phyloP scores from a whole-genome alignment of 371 early-diverging fungal genomes.

The Caulochytrium protostelioides region DNA sequence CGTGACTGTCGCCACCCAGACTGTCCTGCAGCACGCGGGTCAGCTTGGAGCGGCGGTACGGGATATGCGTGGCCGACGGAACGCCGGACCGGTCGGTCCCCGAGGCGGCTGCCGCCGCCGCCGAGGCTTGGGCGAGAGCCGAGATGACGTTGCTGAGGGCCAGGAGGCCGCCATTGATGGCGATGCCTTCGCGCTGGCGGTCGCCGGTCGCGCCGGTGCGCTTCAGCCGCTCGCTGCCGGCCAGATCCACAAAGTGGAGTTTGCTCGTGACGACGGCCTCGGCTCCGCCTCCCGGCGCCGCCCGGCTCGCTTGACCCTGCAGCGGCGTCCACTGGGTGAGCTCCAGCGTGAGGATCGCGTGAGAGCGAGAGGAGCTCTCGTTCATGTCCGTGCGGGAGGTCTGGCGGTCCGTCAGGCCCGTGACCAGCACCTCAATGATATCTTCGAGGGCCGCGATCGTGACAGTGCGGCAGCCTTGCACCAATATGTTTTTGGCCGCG shows the following conservation, averaged over 20 bases:
- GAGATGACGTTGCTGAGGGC: constrained; percentile 98
- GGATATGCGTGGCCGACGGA: too few species aligned
- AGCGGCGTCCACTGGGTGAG: too few species aligned
- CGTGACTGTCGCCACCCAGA: constrained; percentile 74
- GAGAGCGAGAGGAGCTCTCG: constrained; percentile 79
- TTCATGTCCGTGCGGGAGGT: constrained; percentile 99
- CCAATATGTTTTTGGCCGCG: too few species aligned
- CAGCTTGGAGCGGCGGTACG: constrained; percentile 94
- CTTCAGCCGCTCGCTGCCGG: constrained; percentile 96
- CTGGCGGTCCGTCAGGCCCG: too few species aligned
- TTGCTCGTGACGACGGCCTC: constrained; percentile 63
- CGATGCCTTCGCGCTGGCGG: constrained; percentile 83
- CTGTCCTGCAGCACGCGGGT: constrained; percentile 84
- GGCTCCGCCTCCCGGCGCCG: too few species aligned
- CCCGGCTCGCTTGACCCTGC: too few species aligned
- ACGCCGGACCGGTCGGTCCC: too few species aligned
- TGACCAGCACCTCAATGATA: too few species aligned
- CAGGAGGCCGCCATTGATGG: constrained; percentile 92
- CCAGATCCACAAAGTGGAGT: constrained; percentile 98
- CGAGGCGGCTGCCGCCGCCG: too few species aligned
- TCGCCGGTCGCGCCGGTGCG: constrained; percentile 85
- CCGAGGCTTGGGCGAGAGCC: too few species aligned
- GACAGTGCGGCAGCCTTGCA: too few species aligned
- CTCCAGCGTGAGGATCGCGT: constrained; percentile 91
- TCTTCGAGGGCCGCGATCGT: too few species aligned